Base-by-base conservation (phyloP, 345 rosid genomes). In the Salix koriyanagi region DNA sequence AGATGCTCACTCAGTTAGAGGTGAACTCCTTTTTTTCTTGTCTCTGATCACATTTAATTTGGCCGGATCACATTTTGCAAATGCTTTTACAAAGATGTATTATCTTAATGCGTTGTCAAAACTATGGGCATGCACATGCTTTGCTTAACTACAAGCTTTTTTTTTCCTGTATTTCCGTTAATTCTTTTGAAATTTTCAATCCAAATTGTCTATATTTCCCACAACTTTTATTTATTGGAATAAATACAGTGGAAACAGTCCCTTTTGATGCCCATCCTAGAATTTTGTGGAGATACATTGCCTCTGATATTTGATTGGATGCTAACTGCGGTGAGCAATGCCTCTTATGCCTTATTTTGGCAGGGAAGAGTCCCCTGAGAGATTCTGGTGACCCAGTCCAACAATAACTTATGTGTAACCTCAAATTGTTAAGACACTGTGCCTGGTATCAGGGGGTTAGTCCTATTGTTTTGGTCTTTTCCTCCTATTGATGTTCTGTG, bases 1-100 rank as follows among this genome's bases (percentile, higher is more conserved):
- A 96, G 85, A 96, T 94, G 95, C 98, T 96, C 73, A 96, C 93
- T 77, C 98, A 94, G 84, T 94, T 96, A 28, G 99, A 96, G 99
- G 99, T 96, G 44, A 30, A 25, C 54, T 60, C 69, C 64, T 68
- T 52, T 26, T 60, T 60, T 70, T 46, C 71, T 79, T 71, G 42
- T 34, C 41, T 68, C 61, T 70, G 61, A 34, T 71, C 34, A 48
- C 39, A 14, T 73, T 70, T 74, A 39, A 78, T 70, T 69, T 77
- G 60, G 72, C 77, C 48, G 10, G 25, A 19, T 58, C 62, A n/a
- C 64, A 58, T 58, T 58, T n/a, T 58, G 64, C 64, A 10, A 25
- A 58, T 23, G 64, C 28, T 58, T 10, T 58, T n/a, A 58, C 23
- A 58, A 58, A 3, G 64, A 23, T 58, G 28, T 58, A 58, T 58